A percentile compares a stretch with the other conserved stretches of the same genome.
These are phyloP conservation scores for Candida hungchunana DNA, from an alignment of 805 yeast genomes.

Conservation along the genomic window DNA sequence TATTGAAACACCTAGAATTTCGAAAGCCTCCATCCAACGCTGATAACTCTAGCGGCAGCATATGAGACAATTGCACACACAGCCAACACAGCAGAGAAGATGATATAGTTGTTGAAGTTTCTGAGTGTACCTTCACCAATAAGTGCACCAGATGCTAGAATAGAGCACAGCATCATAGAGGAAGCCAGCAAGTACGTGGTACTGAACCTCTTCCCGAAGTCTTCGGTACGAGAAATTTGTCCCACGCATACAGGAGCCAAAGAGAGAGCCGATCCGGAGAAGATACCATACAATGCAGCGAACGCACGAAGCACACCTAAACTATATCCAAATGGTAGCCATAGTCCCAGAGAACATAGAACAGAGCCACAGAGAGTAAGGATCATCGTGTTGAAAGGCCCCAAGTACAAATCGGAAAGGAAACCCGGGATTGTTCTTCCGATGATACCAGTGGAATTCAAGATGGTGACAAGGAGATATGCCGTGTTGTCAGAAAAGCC, in stretches of 20 bases:
- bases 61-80: slow-evolving; percentile 3
- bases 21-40: slow-evolving; percentile 14
- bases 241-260: slow-evolving; percentile 56
- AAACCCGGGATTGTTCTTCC: slow-evolving; percentile 42
- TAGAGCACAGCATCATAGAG: slow-evolving; percentile 42
- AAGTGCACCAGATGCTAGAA: slow-evolving; percentile 48
- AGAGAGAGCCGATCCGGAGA: slow-evolving; percentile 50
- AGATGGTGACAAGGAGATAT: slow-evolving; percentile 42
- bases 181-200: slow-evolving; percentile 56
- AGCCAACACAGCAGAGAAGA: slow-evolving; percentile 9
- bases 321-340: slow-evolving; percentile 37
- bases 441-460: slow-evolving; percentile 41
- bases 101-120: slow-evolving; percentile 12
- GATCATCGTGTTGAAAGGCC: slow-evolving; percentile 50
- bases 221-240: slow-evolving; percentile 49
- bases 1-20: too few species aligned
- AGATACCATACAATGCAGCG: slow-evolving; percentile 46
- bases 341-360: slow-evolving; percentile 32
- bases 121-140: slow-evolving; percentile 29
- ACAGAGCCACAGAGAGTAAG: slow-evolving; percentile 29
- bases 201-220: slow-evolving; percentile 50
- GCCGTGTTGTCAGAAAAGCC: slow-evolving; percentile 43
- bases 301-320: slow-evolving; percentile 37
- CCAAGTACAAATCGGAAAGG: slow-evolving; percentile 39
- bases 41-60: slow-evolving; percentile 4